These are phyloP conservation scores for Eucalyptus regnans DNA, from an alignment of 345 rosid species.

Conservation along the genomic window DNA sequence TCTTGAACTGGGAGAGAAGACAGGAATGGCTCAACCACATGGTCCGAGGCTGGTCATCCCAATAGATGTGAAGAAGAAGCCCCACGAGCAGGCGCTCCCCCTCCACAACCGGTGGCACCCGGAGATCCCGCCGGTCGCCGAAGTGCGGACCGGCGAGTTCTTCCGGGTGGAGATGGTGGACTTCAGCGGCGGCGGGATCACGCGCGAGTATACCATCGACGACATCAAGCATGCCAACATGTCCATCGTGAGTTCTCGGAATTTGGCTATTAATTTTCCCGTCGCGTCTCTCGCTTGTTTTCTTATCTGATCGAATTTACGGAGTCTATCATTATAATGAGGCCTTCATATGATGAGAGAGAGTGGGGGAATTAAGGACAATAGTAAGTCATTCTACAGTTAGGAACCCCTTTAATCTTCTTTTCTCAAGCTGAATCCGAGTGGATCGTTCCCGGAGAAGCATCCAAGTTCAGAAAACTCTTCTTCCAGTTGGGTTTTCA, in stretches of 20 bases:
- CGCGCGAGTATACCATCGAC: slow-evolving; percentile 14
- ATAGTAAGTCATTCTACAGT: background rate
- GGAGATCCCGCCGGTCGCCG: slow-evolving; percentile 38
- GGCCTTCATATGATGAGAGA: background rate
- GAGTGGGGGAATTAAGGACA: background rate
- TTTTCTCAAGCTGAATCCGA: background rate
- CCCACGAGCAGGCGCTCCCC: slow-evolving; percentile 49
- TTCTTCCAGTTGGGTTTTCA: background rate
- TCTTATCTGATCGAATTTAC: background rate
- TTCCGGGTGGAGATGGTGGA: slow-evolving; percentile 60
- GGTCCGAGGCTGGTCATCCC: slow-evolving; percentile 45
- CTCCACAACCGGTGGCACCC: slow-evolving; percentile 83
- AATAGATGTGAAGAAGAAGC: slow-evolving; percentile 56
- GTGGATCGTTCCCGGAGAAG: background rate
- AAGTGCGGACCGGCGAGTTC: slow-evolving; percentile 27
- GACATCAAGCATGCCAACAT: slow-evolving; percentile 36
- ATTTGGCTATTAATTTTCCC: background rate
- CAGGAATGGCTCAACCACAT: slow-evolving; percentile 41
- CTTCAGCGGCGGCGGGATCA: slow-evolving; percentile 33
- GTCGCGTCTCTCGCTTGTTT: background rate
- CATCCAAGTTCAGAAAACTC: background rate
- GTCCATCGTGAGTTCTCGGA: slow-evolving; percentile 16
- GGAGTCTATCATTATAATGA: background rate
- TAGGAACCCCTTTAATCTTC: background rate
- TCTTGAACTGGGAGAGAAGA: background rate